phyloP scores from a whole-genome alignment of 2,329 filamentous ascomycete species.

The Fusarium dlaminii region DNA sequence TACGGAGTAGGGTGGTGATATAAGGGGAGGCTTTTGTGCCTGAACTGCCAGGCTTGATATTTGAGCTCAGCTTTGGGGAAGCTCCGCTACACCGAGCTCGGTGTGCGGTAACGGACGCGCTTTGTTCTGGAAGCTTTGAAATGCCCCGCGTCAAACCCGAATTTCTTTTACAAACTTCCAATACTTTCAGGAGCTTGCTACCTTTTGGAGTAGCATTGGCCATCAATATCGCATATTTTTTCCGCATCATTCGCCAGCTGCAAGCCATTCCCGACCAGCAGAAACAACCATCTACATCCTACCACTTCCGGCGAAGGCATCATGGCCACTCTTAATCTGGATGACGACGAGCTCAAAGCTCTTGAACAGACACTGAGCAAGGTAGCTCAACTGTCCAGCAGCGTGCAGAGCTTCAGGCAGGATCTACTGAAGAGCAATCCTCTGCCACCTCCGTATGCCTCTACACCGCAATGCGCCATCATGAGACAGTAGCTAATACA shows the following conservation, averaged over 20 bases:
- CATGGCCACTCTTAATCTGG: conserved; percentile 60
- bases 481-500: conserved; percentile 8
- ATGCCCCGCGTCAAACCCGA: conserved; percentile 21
- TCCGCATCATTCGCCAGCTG: neutral
- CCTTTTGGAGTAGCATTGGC: neutral
- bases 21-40: conserved; percentile 1
- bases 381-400: conserved; percentile 74
- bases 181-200: neutral
- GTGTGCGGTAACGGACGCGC: conserved; percentile 25
- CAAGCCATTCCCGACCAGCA: neutral
- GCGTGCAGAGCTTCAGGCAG: conserved; percentile 70
- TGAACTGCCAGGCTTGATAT: conserved; percentile 21
- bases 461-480: neutral
- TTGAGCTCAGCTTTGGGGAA: neutral
- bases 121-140: conserved; percentile 15
- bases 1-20: conserved; percentile 21
- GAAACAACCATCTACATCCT: neutral
- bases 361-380: conserved; percentile 77
- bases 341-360: conserved; percentile 70
- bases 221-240: neutral
- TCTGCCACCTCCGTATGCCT: conserved; percentile 70
- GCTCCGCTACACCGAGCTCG: conserved; percentile 2
- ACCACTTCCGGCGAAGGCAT: neutral
- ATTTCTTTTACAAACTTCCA: neutral
- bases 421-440: conserved; percentile 71